Base-by-base conservation (phyloP, 495 filamentous ascomycete genomes). In the Xylaria curta region DNA sequence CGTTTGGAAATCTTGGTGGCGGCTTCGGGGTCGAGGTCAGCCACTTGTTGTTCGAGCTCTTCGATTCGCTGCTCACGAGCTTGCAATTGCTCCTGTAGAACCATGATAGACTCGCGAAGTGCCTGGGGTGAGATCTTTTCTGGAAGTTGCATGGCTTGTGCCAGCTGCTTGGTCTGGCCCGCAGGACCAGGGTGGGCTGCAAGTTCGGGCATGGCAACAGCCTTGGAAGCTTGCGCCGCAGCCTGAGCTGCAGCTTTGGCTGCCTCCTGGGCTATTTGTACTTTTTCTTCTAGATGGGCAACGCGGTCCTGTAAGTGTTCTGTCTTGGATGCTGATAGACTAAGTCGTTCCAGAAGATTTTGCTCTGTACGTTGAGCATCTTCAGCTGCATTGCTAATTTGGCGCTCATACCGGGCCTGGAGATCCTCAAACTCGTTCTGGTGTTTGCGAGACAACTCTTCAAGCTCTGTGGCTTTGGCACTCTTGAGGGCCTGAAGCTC, bases 31-130 rank as follows among this genome's bases (percentile, higher is more conserved):
- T 95, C 94, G 9, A 92, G 81, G 36, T 86, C 82, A 10, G 89
- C 81, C 28, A 94, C 81, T 63, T 90, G 85, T 54, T 89, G 87
- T 81, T 97, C 93, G 21, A 98, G 92, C 68, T 89, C 87, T 76
- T 99, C 96, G 75, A 98, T 97, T 31, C 87, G 89, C 26, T 89
- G 87, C 81, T 98, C 96, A 68, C 96, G 94, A 76, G 95, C 93
- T 76, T 98, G 95, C 56, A 99, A 88, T 77, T 99, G 96, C 78
- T 97, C 95, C 79, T 98, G 97, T 36, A 99, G 87, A 26, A 97
- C 96, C 77, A 97, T 87, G 76, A 99, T 97, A 8, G 95, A 97
- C 81, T 99, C 97, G 31, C 96, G 91, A 46, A 99, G 88, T 13
- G 96, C 96, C 80, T 97, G 94, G 7, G 94, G 93, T 17, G 94